Evolutionary conservation across 257 asterid genomes (phyloP).

Genomic region (Thymus quinquecostatus): DNA sequence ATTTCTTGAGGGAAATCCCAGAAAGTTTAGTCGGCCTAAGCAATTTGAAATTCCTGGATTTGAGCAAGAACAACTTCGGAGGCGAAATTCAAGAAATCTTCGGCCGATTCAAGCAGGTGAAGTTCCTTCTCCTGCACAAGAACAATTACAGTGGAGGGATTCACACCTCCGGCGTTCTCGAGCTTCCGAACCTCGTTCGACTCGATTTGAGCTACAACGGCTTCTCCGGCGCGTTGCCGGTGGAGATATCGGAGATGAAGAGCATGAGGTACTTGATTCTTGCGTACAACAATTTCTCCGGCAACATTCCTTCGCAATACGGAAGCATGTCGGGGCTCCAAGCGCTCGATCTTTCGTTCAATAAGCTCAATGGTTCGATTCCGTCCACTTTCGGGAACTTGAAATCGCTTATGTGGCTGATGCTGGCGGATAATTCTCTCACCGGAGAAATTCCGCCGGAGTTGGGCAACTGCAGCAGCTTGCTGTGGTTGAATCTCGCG

Average conservation of each 20-base stretch:
- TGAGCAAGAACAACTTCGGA: conserved; percentile 66
- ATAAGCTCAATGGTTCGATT: conserved; percentile 56
- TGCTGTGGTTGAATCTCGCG: conserved; percentile 82
- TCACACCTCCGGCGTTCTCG: conserved; percentile 58
- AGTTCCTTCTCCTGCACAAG: conserved; percentile 61
- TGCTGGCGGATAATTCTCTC: conserved; percentile 79
- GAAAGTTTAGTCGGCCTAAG: conserved; percentile 46
- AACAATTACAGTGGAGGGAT: conserved; percentile 72
- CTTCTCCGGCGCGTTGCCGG: conserved; percentile 71
- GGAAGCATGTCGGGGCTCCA: conserved; percentile 71
- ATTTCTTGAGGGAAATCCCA: conserved; percentile 78
- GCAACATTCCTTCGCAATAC: conserved; percentile 70
- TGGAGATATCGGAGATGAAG: conserved; percentile 54
- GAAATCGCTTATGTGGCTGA: conserved; percentile 80
- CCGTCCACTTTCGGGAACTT: conserved; percentile 70
- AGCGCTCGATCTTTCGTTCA: conserved; percentile 87
- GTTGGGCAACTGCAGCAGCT: conserved; percentile 83
- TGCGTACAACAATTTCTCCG: conserved; percentile 70
- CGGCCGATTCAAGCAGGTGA: conserved; percentile 65
- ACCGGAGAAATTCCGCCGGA: conserved; percentile 67
- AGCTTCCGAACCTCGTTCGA: conserved; percentile 56
- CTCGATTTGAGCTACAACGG: conserved; percentile 81
- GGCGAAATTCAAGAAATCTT: conserved; percentile 72
- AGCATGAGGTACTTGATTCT: conserved; percentile 71
- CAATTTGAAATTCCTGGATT: conserved; percentile 66